Conservation (phyloP, 306 rosid genomes). For the Cicer arietinum region DNA sequence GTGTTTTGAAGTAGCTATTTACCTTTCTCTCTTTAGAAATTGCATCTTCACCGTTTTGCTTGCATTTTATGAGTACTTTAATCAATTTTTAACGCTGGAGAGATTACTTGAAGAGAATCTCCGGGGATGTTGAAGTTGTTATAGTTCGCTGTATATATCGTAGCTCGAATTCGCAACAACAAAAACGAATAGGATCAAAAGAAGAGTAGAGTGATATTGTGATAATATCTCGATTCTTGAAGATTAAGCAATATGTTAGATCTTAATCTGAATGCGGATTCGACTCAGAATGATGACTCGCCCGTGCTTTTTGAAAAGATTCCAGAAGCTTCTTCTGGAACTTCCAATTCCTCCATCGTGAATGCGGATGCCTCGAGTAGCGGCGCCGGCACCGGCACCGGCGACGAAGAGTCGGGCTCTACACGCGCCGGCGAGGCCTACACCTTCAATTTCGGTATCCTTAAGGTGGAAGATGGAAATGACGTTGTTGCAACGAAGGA, state of each 20-base stretch:
- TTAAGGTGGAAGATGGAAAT: slow-evolving; percentile 61
- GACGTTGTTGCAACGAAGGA: slow-evolving; percentile 63
- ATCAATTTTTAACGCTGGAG: slow-evolving; percentile 39
- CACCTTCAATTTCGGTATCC: slow-evolving; percentile 84
- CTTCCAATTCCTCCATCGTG: slow-evolving; percentile 92
- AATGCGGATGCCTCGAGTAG: slow-evolving; percentile 90
- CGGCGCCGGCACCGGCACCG: slow-evolving; percentile 61
- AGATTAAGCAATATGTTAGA: slow-evolving; percentile 66
- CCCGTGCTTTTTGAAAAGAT: slow-evolving; percentile 50
- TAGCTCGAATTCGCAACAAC: slow-evolving; percentile 1
- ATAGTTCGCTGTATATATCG: slow-evolving; percentile 32
- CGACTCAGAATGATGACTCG: slow-evolving; percentile 57
- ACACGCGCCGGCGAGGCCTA: slow-evolving; percentile 68
- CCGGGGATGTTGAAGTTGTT: slow-evolving; percentile 39
- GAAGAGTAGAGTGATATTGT: slow-evolving; percentile 24
- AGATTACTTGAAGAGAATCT: slow-evolving; percentile 23
- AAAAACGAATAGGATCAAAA: not conserved
- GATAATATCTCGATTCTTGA: slow-evolving; percentile 38
- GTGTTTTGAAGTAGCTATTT: slow-evolving; percentile 17
- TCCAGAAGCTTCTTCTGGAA: slow-evolving; percentile 79
- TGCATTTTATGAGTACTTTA: slow-evolving; percentile 26
- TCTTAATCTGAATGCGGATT: slow-evolving; percentile 78
- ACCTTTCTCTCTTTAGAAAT: slow-evolving; percentile 9
- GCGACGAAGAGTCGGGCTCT: slow-evolving; percentile 87
- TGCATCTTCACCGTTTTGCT: slow-evolving; percentile 46